A percentile compares a stretch with the other conserved stretches of the same genome.
phyloP scores from a whole-genome alignment of 2,329 filamentous ascomycete species.

The Aspergillus ibericus region DNA sequence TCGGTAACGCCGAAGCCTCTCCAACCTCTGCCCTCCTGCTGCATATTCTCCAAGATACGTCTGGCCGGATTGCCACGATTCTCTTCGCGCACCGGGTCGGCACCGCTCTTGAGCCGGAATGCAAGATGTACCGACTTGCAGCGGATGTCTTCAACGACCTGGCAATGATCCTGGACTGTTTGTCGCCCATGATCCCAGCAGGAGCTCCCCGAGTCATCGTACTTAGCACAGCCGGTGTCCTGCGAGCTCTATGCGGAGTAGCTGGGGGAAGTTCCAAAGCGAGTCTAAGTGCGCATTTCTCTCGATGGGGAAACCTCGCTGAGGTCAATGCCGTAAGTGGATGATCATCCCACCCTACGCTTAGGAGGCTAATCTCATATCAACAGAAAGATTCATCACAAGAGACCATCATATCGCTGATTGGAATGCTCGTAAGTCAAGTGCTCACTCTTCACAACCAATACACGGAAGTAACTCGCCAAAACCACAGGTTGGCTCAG shows the following conservation, averaged over 20 bases:
- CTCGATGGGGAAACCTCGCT: constrained; percentile 78
- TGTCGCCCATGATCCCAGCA: constrained; percentile 71
- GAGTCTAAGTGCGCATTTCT: constrained; percentile 88
- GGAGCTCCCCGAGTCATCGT: constrained; percentile 54
- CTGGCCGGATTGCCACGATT: constrained; percentile 80
- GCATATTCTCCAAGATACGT: constrained; percentile 78
- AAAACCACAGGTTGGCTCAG: constrained; percentile 61
- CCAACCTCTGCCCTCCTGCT: constrained; percentile 80
- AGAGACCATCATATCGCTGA: constrained; percentile 84
- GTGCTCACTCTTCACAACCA: neutral
- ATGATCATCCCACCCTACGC: neutral
- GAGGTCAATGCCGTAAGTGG: constrained; percentile 79
- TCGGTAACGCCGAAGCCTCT: constrained; percentile 75
- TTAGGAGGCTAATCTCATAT: constrained; percentile 1
- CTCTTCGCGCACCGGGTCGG: constrained; percentile 81
- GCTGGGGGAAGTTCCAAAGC: constrained; percentile 89
- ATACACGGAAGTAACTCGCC: neutral
- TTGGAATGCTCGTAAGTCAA: constrained; percentile 71
- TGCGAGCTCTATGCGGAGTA: constrained; percentile 77
- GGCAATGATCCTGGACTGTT: constrained; percentile 80
- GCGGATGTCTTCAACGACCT: constrained; percentile 88
- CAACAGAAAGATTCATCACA: constrained; percentile 81
- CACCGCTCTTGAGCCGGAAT: constrained; percentile 81
- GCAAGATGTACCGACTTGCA: constrained; percentile 83
- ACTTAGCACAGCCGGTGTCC: constrained; percentile 60